Evolutionary conservation across 257 asterid species (phyloP), one percentile per base, ranked within the genome.

Genomic region (Primulina huaijiensis): DNA sequence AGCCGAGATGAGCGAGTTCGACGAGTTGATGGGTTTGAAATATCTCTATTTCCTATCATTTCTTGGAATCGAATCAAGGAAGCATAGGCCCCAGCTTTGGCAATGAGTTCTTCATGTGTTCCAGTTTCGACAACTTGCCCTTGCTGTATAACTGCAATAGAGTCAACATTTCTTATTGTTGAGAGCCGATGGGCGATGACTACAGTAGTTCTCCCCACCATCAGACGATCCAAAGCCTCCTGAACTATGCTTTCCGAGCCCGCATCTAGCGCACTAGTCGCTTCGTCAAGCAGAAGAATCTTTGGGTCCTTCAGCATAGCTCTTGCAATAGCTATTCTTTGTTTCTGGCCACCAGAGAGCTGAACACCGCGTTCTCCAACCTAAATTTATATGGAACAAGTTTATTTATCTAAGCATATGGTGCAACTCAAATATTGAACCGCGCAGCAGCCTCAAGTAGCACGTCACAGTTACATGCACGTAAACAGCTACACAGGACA

Each of bases 281-380:
- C 98, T 82, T 92, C 98, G 17, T 92, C 98, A 7, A 89, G 95
- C 64, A 92, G 85, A 62, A 92, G 98, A 74, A 92, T 86, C 69
- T 85, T 92, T 1, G 98, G 96, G 81, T 92, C 82, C 79, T 92
- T 92, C 70, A 92, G 73, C 98, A 92, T 88, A 21, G 98, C 98
- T 68, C 98, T 82, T 60, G 98, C 98, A 61, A 92, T 92, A 20
- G 98, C 98, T 58, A 89, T 80, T 78, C 96, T 89, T 85, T 92
- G 98, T 81, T 92, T 92, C 76, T 92, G 98, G 37, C 98, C 98
- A 38, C 98, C 98, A 6, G 98, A 92, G 25, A 92, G 92, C 65
- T 92, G 98, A 72, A 88, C 84, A 0, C 98, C 98, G n/a, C 96
- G 98, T 82, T 94, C 99, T 67, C 99, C 99, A 17, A 85, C 99